phyloP scores from a whole-genome alignment of 2,329 filamentous ascomycete species.

The Pseudocercospora vitis region DNA sequence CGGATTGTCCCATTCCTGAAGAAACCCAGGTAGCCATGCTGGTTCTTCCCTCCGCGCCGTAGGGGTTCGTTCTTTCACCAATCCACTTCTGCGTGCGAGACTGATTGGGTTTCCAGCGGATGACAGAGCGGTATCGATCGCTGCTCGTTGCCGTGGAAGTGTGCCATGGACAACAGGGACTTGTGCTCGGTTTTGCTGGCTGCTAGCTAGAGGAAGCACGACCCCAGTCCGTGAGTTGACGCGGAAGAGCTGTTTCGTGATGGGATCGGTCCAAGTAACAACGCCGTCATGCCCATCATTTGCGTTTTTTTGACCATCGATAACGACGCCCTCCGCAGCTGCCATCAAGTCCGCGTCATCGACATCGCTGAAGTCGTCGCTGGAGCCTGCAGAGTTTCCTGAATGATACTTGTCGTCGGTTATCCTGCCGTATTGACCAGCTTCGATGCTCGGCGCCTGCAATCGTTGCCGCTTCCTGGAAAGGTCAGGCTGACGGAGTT shows the following conservation, averaged over 20 bases:
- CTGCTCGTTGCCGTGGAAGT: conserved; percentile 27
- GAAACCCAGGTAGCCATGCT: conserved; percentile 61
- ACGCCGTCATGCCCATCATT: conserved; percentile 35
- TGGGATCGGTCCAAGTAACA: conserved; percentile 62
- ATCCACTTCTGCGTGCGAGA: conserved; percentile 30
- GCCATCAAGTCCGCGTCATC: conserved; percentile 27
- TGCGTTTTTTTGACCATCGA: neutral
- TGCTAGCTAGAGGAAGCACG: conserved; percentile 30
- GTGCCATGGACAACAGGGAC: too few relatives aligned
- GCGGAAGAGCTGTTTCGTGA: conserved; percentile 52
- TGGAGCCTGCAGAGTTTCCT: conserved; percentile 9
- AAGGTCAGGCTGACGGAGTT: neutral
- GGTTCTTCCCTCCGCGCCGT: neutral
- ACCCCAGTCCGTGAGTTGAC: conserved; percentile 60
- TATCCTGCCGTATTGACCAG: neutral
- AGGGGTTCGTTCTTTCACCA: conserved; percentile 3
- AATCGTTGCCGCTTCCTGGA: neutral
- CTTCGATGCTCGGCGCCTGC: neutral
- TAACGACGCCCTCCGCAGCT: conserved; percentile 11
- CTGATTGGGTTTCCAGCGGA: conserved; percentile 37
- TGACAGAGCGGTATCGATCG: conserved; percentile 28
- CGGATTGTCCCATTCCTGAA: conserved; percentile 72
- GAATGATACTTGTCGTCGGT: neutral
- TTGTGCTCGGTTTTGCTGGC: too few relatives aligned
- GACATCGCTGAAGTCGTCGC: conserved; percentile 34